phyloP scores from a whole-genome alignment of 495 filamentous ascomycete species.

The Neurospora sp. region DNA sequence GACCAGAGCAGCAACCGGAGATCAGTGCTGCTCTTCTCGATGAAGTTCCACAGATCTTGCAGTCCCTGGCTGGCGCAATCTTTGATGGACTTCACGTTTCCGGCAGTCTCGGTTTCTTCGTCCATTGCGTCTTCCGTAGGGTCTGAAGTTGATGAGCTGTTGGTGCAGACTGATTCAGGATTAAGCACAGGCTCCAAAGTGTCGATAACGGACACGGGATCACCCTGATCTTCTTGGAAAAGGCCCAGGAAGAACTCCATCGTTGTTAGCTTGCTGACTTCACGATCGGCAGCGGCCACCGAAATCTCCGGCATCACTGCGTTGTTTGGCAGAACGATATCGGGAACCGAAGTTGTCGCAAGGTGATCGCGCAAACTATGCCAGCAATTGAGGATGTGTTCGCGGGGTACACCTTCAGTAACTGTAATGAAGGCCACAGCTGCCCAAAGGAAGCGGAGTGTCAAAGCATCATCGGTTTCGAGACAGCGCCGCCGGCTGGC shows the following conservation, averaged over 20 bases:
- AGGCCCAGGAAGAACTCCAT: constrained; percentile 92
- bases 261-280: constrained; percentile 83
- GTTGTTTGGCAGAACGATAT: constrained; percentile 73
- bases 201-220: constrained; percentile 77
- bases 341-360: constrained; percentile 20
- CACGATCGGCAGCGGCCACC: constrained; percentile 64
- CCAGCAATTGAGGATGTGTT: constrained; percentile 73
- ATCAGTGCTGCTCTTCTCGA: constrained; percentile 68
- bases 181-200: constrained; percentile 88
- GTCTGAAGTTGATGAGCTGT: constrained; percentile 3
- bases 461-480: constrained; percentile 35
- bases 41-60: constrained; percentile 70
- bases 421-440: constrained; percentile 65
- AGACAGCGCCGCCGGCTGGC: constrained; percentile 37
- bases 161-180: constrained; percentile 45
- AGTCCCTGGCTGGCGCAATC: constrained; percentile 40
- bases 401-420: constrained; percentile 54
- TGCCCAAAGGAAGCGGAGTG: constrained; percentile 71
- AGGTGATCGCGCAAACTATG: constrained; percentile 48
- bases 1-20: constrained; percentile 81
- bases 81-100: constrained; percentile 25
- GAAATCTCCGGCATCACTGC: constrained; percentile 85
- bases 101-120: constrained; percentile 1
- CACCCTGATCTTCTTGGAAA: constrained; percentile 54
- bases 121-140: neutral